These are phyloP conservation scores for Xerocomellus amylosporus DNA, from an alignment of 768 basidiomycete genomes.

Conservation along the genomic window DNA sequence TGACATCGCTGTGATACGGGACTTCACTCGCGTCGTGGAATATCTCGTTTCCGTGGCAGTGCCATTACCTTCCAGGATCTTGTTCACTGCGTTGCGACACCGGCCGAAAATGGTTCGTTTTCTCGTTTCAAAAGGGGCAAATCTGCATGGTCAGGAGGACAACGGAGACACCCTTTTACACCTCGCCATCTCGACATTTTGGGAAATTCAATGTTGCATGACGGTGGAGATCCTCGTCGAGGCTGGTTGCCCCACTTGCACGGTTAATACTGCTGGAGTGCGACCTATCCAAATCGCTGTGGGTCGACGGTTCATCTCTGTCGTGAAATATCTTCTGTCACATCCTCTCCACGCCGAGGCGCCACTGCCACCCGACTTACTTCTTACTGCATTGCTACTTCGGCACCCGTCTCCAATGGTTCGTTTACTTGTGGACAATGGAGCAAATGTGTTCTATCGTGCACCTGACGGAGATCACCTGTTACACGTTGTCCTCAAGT, in stretches of 20 bases:
- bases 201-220: no score
- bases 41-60: not conserved
- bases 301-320: not conserved
- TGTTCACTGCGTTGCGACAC: not conserved
- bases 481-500: not conserved
- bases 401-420: accelerated
- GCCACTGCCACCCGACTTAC: no score
- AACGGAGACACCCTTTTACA: not conserved
- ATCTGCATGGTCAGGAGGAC: not conserved
- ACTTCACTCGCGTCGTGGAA: not conserved
- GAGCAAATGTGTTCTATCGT: not conserved
- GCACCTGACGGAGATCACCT: not conserved
- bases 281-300: not conserved
- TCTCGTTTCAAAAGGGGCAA: not conserved
- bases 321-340: not conserved
- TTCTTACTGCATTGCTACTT: not conserved
- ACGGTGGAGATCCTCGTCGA: not conserved
- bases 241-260: not conserved
- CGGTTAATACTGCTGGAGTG: not conserved
- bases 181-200: not conserved
- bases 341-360: not conserved
- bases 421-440: not conserved
- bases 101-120: not conserved
- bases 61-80: not conserved
- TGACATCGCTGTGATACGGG: not conserved